These are phyloP conservation scores for Picea mariana DNA, from an alignment of 83 land plant species.

Conservation along the genomic window DNA sequence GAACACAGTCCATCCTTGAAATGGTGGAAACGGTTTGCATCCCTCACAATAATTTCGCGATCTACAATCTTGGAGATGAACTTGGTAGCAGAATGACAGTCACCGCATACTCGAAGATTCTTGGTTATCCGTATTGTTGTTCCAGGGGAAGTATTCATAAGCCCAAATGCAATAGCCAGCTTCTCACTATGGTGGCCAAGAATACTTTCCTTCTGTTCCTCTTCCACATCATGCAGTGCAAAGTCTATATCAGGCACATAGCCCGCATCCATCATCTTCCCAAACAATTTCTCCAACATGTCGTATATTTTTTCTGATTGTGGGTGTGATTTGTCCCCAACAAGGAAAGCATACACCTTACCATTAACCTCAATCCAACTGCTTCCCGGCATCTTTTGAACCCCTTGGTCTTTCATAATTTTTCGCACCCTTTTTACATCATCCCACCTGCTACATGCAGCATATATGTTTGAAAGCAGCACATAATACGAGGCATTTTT, in stretches of 20 bases:
- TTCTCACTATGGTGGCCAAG: constrained; percentile 13
- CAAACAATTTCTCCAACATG: constrained; percentile 1
- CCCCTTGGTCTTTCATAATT: not conserved
- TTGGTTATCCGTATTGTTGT: constrained; percentile 7
- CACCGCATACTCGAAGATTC: no score
- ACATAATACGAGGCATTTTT: constrained; percentile 11
- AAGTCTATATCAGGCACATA: not conserved
- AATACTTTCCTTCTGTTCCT: constrained; percentile 15
- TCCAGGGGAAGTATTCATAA: constrained; percentile 2
- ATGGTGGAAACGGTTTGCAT: no score
- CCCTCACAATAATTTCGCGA: no score
- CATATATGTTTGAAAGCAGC: constrained; percentile 17
- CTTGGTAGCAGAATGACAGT: no score
- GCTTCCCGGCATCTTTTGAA: not conserved
- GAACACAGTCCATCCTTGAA: constrained; percentile 7
- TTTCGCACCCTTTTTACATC: constrained; percentile 11
- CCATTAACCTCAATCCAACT: constrained; percentile 6
- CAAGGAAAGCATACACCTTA: constrained; percentile 1
- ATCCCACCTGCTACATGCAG: constrained; percentile 1
- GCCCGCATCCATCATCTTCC: not conserved
- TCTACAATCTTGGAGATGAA: no score
- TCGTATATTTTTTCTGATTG: not conserved
- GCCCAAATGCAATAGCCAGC: constrained; percentile 7
- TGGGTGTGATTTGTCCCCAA: constrained; percentile 2
- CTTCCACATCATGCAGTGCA: not conserved